Base-by-base conservation (phyloP, 768 basidiomycete genomes). In the Mycena galopus region DNA sequence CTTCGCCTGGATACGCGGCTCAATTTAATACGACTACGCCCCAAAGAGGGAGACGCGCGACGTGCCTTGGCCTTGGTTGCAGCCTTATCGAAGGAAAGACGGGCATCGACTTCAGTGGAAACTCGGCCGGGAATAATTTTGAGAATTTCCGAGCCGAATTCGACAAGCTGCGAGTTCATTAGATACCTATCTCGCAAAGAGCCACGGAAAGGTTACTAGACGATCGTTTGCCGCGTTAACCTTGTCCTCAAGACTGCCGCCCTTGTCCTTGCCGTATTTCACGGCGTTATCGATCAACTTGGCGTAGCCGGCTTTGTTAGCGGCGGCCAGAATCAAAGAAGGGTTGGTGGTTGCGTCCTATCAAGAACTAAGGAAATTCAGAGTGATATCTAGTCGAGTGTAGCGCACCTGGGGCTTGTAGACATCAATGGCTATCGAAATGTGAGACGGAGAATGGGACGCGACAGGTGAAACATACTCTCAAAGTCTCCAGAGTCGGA, bases 341-440 rank as follows among this genome's bases (percentile, higher is more conserved):
- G 98, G 98, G 87, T 99, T 99, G 75, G 98, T 99, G 55, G 98
- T 99, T 25, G 97, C 97, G 87, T 98, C 97, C 92, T 96, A 75
- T 58, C 25, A 8, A 39, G 19, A 9, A 53, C 35, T 21, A 27
- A 32, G 33, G 59, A 53, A 37, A 58, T 53, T 73, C 72, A 60
- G 60, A 65, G 39, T 23, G 35, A 58, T 25, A 14, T 42, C 27
- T 25, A 25, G 37, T 8, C 8, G 35, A n/a, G 53, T 64, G 47
- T 23, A 32, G 65, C 57, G 63, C 62, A 76, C 92, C 86, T 94
- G 96, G 77, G 97, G 97, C 86, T 98, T 97, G 92, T 97, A 98
- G 73, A 88, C 92, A 85, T 92, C 96, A 88, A 98, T 98, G 75
- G 94, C 95, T 96, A 82, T 75, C 77, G 65, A 75, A 80, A 50